Conservation (phyloP, 2,329 filamentous ascomycete genomes). For the Fusarium ambrosium region DNA sequence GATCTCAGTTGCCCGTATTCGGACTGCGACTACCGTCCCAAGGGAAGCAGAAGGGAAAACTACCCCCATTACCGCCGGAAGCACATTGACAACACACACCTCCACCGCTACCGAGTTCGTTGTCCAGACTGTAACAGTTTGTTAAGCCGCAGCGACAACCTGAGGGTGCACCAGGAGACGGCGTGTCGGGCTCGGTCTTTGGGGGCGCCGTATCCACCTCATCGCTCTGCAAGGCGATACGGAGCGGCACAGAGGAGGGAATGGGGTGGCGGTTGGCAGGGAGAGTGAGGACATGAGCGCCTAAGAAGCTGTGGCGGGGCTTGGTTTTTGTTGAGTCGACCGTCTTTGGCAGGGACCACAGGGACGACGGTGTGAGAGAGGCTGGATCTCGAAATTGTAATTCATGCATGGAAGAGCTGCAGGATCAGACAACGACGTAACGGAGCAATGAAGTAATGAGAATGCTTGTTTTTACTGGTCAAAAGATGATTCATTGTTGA, state of each 20-base stretch:
- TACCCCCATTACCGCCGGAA: neutral
- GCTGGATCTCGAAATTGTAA: neutral
- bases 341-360: neutral
- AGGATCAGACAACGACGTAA: neutral
- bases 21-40: neutral
- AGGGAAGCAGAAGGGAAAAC: neutral
- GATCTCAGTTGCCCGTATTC: neutral
- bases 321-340: neutral
- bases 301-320: neutral
- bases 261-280: neutral
- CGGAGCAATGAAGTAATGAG: neutral
- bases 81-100: conserved; percentile 2
- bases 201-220: neutral
- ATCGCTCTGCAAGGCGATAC: neutral
- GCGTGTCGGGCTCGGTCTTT: neutral
- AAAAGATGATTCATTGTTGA: neutral
- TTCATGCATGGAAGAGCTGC: neutral
- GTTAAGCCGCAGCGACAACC: conserved; percentile 7
- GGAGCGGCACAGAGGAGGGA: neutral
- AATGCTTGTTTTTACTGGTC: neutral
- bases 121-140: neutral
- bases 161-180: neutral
- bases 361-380: neutral
- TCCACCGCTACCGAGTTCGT: neutral
- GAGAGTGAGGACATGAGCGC: neutral